Conservation (phyloP, 2,329 filamentous ascomycete genomes). For the Cytospora piceicola region DNA sequence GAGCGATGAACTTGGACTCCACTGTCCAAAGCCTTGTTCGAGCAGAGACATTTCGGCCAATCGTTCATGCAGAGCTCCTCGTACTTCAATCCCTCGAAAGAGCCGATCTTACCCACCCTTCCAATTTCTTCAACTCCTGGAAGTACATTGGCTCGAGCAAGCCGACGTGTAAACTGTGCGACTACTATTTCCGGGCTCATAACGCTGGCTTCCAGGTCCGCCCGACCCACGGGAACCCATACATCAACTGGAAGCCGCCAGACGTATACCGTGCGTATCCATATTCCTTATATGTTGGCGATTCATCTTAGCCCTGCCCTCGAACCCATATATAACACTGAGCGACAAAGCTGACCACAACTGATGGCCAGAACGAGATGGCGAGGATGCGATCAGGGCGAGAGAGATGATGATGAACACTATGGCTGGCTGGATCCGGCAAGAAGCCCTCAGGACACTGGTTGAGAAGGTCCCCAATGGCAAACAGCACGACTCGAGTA, state of each 20-base stretch:
- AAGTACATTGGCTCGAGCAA: constrained; percentile 36
- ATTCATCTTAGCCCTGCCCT: no score
- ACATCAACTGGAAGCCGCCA: constrained; percentile 32
- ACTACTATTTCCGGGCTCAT: constrained; percentile 33
- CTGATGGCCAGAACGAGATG: background rate
- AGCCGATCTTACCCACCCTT: constrained; percentile 6
- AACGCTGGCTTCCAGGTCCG: constrained; percentile 25
- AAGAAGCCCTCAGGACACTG: constrained; percentile 19
- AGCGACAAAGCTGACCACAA: background rate
- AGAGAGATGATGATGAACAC: constrained; percentile 11
- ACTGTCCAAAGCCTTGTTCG: constrained; percentile 8
- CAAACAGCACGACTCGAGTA: constrained; percentile 20
- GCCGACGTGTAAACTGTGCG: constrained; percentile 34
- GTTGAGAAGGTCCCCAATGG: constrained; percentile 12
- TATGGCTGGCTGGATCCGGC: constrained; percentile 7
- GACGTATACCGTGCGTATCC: constrained; percentile 22
- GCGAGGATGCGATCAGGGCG: constrained; percentile 30
- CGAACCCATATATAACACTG: background rate
- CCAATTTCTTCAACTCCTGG: constrained; percentile 32
- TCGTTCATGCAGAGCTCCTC: constrained; percentile 34
- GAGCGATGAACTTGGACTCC: constrained; percentile 29
- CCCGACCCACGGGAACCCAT: constrained; percentile 33
- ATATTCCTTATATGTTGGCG: no score
- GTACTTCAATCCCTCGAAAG: constrained; percentile 31
- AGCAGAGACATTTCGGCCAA: constrained; percentile 21